phyloP scores from a whole-genome alignment of 176 grass and related monocot species.

The Hsuehochloa calcarea region DNA sequence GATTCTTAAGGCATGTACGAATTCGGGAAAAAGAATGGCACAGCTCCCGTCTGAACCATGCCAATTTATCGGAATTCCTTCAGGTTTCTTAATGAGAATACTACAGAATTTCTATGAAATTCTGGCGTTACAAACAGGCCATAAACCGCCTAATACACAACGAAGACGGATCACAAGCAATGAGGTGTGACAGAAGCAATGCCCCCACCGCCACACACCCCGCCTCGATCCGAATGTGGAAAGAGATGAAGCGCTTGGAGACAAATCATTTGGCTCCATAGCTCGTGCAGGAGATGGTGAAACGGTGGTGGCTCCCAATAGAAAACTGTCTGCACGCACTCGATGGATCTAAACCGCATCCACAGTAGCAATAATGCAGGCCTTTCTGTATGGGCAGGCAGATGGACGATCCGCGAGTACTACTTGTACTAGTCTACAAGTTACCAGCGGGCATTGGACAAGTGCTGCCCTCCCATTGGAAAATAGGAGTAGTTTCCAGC shows the following conservation, averaged over 20 bases:
- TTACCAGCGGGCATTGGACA: no score
- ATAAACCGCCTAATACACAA: background rate
- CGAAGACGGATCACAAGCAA: background rate
- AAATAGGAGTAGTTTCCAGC: no score
- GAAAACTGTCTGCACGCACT: background rate
- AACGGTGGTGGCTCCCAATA: background rate
- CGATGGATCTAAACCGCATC: background rate
- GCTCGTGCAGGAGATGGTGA: background rate
- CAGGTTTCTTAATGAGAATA: background rate
- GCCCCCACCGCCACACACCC: background rate
- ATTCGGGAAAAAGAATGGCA: background rate
- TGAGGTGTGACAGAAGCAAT: background rate
- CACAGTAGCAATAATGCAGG: slow-evolving; percentile 21
- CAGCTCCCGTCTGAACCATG: background rate
- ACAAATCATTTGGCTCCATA: background rate
- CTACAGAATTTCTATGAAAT: background rate
- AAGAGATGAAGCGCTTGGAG: background rate
- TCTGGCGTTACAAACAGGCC: background rate
- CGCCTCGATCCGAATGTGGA: background rate
- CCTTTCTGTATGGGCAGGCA: background rate
- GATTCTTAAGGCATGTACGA: background rate
- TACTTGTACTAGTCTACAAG: no score
- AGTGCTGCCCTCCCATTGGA: no score
- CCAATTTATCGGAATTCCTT: background rate
- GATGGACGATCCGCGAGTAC: background rate